Evolutionary conservation across 23 red algal species (phyloP), one percentile per base, ranked within the genome.

Genomic region (Chondrus crispus): DNA sequence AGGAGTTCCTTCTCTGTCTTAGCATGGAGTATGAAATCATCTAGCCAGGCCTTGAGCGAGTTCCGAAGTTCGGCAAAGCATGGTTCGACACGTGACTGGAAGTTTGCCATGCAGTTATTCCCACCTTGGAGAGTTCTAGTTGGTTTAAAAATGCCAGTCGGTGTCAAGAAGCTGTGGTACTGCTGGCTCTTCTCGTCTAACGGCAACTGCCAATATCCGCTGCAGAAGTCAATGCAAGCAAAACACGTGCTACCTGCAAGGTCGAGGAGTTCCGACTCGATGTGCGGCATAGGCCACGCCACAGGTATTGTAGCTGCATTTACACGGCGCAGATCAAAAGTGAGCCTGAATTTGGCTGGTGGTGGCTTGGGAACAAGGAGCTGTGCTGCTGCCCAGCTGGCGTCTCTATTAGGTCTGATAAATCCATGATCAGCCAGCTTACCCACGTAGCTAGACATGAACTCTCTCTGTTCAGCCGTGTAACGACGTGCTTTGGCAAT

Each of bases 21-120:
- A 18, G 11, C 71, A 66, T 78, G 68, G 9, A 90, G 48, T 22
- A 80, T 36, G 35, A 77, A 75, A 41, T 90, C 86, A 60, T 82
- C 78, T 9, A 82, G 46, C 78, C 78, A 82, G 33, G 46, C 26
- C 52, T 82, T 82, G 30, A 84, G 26, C 45, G 82, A 42, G 4
- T 84, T 63, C n/a, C 76, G 50, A 13, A 91, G 45, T 39, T 47
- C 37, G 11, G 33, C 2, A 46, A 84, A 92, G 30, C 51, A 36
- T 35, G 77, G 54, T 35, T 84, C 51, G 24, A 92, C 77, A 5
- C 51, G 62, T 49, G 4, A 14, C 46, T 84, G 88, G 62, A 92
- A 92, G 62, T 92, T 60, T 74, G 62, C 40, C 32, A 26, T 47
- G 52, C 20, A 52, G 40, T 82, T 63, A 40, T 4, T 7, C 33